A percentile compares a stretch with the other conserved stretches of the same genome.
These are phyloP conservation scores for Leccinum subtestaceum DNA, from an alignment of 768 basidiomycete species.

Conservation along the genomic window DNA sequence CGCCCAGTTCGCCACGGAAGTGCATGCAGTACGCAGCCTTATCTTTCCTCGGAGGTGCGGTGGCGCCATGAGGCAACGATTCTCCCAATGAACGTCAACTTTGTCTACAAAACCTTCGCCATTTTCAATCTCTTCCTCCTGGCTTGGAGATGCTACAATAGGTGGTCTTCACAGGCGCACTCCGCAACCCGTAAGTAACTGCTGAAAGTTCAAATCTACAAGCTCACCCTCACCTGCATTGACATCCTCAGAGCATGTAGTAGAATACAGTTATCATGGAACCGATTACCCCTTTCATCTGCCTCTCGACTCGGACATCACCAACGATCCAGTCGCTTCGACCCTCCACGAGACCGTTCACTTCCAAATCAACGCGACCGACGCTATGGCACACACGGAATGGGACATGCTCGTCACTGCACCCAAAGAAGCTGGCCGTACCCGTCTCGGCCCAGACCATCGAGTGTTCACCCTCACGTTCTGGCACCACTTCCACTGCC, in stretches of 20 bases:
- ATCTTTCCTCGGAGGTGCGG: neutral
- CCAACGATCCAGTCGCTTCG: constrained; percentile 8
- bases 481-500: constrained; percentile 15
- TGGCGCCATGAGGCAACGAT: neutral
- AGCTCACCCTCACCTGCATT: neutral
- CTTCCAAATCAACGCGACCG: constrained; percentile 6
- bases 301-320: neutral
- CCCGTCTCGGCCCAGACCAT: constrained; percentile 15
- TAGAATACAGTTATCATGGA: constrained; percentile 10
- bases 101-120: neutral
- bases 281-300: constrained; percentile 11
- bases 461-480: constrained; percentile 9
- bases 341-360: constrained; percentile 15
- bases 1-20: neutral
- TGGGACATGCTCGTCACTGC: constrained; percentile 10
- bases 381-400: constrained; percentile 5
- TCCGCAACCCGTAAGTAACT: neutral
- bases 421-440: constrained; percentile 8
- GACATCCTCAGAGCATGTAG: neutral
- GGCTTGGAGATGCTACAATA: neutral
- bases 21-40: neutral
- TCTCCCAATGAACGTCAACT: neutral
- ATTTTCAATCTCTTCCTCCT: constrained; percentile 7
- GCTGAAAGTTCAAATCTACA: neutral
- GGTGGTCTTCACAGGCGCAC: neutral